Evolutionary conservation across 2,329 filamentous ascomycete species (phyloP).

Genomic region (Paraphaeosphaeria sporulosa): DNA sequence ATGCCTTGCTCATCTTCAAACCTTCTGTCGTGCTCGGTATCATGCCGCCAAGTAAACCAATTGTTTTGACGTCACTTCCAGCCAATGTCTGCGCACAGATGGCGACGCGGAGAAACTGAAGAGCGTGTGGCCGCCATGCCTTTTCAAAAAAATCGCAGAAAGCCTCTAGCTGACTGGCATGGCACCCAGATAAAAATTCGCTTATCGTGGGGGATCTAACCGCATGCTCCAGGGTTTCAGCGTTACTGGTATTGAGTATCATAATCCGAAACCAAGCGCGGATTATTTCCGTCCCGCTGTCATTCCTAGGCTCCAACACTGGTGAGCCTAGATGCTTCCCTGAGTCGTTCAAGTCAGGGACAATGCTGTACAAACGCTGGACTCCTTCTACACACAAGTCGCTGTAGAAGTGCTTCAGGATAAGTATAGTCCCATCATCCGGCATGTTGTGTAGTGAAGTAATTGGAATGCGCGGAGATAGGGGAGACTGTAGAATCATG

Average conservation of each 20-base stretch:
- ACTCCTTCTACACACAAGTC: slow-evolving; percentile 34
- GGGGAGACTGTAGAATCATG: slow-evolving; percentile 31
- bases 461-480: slow-evolving; percentile 33
- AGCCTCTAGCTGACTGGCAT: slow-evolving; percentile 34
- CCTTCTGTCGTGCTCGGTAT: slow-evolving; percentile 36
- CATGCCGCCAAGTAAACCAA: slow-evolving; percentile 31
- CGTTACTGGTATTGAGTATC: slow-evolving; percentile 40
- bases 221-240: slow-evolving; percentile 29
- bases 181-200: slow-evolving; percentile 32
- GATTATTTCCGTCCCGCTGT: slow-evolving; percentile 34
- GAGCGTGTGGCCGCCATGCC: slow-evolving; percentile 38
- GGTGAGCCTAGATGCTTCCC: slow-evolving; percentile 8
- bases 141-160: slow-evolving; percentile 43
- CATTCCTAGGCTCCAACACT: slow-evolving; percentile 8
- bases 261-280: slow-evolving; percentile 41
- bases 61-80: slow-evolving; percentile 34
- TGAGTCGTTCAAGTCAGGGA: slow-evolving; percentile 34
- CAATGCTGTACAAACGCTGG: slow-evolving; percentile 32
- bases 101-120: slow-evolving; percentile 36
- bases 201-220: slow-evolving; percentile 32
- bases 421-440: slow-evolving; percentile 35
- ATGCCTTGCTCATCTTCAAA: slow-evolving; percentile 34
- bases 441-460: slow-evolving; percentile 27
- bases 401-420: slow-evolving; percentile 37
- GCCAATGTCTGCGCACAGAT: slow-evolving; percentile 37